phyloP scores from a whole-genome alignment of 495 filamentous ascomycete genomes.

The Talaromyces stipitatus region DNA sequence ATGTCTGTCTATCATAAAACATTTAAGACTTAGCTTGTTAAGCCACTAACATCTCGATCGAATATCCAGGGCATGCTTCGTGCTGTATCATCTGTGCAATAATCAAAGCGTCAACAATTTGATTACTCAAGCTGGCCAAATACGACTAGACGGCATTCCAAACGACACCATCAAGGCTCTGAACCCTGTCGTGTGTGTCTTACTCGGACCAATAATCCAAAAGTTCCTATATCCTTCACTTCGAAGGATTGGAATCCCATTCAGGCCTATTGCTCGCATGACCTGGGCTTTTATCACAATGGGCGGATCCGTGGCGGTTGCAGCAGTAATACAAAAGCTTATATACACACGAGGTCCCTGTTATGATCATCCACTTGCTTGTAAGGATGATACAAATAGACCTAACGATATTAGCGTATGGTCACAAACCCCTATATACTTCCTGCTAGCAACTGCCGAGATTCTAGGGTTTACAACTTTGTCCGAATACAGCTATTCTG shows the following conservation, averaged over 20 bases:
- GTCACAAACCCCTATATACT: constrained; percentile 48
- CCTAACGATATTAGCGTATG: constrained; percentile 42
- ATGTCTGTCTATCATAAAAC: constrained; percentile 29
- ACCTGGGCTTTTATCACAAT: constrained; percentile 37
- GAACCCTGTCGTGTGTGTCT: constrained; percentile 31
- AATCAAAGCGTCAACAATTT: constrained; percentile 39
- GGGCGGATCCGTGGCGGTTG: constrained; percentile 39
- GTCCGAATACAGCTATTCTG: constrained; percentile 37
- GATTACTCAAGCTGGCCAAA: constrained; percentile 48
- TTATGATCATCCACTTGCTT: constrained; percentile 38
- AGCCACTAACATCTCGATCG: neutral
- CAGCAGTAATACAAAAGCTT: constrained; percentile 36
- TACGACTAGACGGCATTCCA: constrained; percentile 39
- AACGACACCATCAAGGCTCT: constrained; percentile 40
- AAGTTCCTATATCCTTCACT: constrained; percentile 38
- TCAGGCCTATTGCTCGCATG: constrained; percentile 45
- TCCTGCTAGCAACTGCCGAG: constrained; percentile 49
- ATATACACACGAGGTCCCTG: constrained; percentile 36
- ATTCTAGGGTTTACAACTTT: constrained; percentile 48
- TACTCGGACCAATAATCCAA: constrained; percentile 41
- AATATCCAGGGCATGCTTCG: constrained; percentile 15
- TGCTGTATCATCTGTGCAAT: constrained; percentile 21
- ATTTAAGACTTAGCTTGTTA: constrained; percentile 12
- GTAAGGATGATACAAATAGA: constrained; percentile 12
- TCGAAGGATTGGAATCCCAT: constrained; percentile 23